Base-by-base conservation (phyloP, 495 filamentous ascomycete genomes). In the Clohesyomyces aquaticus region DNA sequence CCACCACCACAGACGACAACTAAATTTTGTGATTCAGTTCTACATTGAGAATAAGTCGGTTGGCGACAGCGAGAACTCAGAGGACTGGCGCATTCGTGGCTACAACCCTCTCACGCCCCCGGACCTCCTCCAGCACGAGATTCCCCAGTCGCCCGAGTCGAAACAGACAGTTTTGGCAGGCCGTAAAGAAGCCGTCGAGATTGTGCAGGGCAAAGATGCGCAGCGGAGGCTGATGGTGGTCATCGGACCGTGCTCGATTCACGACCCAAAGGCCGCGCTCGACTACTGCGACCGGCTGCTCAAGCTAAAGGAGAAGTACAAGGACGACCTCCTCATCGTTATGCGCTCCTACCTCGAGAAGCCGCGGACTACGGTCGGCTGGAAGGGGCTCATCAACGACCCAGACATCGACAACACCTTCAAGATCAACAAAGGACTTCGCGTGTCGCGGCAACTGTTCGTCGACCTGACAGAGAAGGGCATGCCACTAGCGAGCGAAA, bases 331-430 rank as follows among this genome's bases (percentile, higher is more conserved):
- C 14, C 78, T 96, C 53, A 96, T 99, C 66, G 87, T 98, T 41
- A 99, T 99, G 95, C 89, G 95, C 50, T 89, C 91, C 52, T 99
- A 99, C 82, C 86, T 99, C 27, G 95, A 99, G 81, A 99, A 99
- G 80, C 95, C 95, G 22, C 87, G 95, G 66, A 99, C 95, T 14
- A 99, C 95, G 0, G 93, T 99, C 16, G 95, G 95, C 55, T 99
- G 95, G 95, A 99, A 99, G 79, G 95, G 95, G 14, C 81, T 99
- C 65, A 96, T 99, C 80, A 99, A 99, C 75, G 95, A 99, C 77
- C 95, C 95, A 8, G 93, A 98, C 67, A 96, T 99, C 75, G 93
- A 99, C 76, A 91, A 96, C 72, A 93, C 88, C 76, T 98, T 97
- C 85, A 87, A 96, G 76, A 98, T 99, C 79, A 99, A 98, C 82